Evolutionary conservation across 768 basidiomycete species (phyloP), one percentile per base, ranked within the genome.

Genomic region (Coprinellus aureogranulatus): DNA sequence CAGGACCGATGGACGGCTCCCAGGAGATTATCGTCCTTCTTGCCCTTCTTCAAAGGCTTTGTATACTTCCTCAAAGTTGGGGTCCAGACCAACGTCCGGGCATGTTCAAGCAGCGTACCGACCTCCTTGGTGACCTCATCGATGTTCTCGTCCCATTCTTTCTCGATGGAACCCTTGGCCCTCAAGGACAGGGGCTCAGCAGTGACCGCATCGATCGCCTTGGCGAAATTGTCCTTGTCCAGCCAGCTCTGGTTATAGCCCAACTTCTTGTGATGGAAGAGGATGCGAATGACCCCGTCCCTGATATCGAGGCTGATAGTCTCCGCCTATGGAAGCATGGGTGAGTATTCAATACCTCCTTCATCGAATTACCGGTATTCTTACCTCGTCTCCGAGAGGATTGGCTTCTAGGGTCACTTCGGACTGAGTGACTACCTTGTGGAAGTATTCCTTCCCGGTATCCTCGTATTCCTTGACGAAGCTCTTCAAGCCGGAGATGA

Each of bases 201-300:
- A 22, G 68, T 68, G 9, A 63, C 74, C 1, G 58, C 52, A 42
- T 77, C 70, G 55, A 76, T 67, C 22, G 73, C 74, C 25, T 67
- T 66, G 41, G 69, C 59, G 42, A 76, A 60, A 18, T 42, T 37
- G 25, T 53, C 50, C 25, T 71, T 68, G 40, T 57, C 41, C 9
- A 68, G 60, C 50, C 60, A 66, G 55, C 51, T 64, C 51, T 66
- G 63, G 63, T 75, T 74, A 61, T 66, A 72, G 0, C 72, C 72
- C 14, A 77, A 69, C 23, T 59, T 60, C 25, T 63, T 58, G 41
- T 68, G 62, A 30, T 67, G 55, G 67, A 77, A 76, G 42, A 78
- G 68, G 54, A 78, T 75, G 58, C 68, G 67, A 67, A 71, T 76
- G 16, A 74, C 70, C 12, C 75, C 75, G n/a, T 74, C 73, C 55